Percentiles rank a stretch among this genome's conserved stretches.
phyloP scores from a whole-genome alignment of 2,329 filamentous ascomycete species.

The Arthrobotrys entomopaga region DNA sequence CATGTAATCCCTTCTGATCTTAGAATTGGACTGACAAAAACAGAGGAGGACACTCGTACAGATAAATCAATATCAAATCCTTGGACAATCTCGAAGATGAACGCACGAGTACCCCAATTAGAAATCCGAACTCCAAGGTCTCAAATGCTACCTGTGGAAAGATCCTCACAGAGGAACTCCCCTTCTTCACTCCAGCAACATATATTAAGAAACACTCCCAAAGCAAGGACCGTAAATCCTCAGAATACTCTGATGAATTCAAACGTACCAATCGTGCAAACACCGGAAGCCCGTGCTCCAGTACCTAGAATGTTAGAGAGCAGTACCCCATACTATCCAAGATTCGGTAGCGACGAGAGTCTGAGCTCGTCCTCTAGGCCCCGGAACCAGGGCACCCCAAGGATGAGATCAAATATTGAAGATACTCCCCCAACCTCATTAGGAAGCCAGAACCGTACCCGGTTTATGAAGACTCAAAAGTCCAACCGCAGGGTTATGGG shows the following conservation, averaged over 20 bases:
- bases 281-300: constrained; percentile 5
- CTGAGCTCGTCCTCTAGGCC: constrained; percentile 7
- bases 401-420: background rate
- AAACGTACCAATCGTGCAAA: constrained; percentile 2
- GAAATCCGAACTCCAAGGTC: constrained; percentile 1
- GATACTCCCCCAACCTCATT: constrained; percentile 2
- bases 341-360: constrained; percentile 25
- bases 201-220: background rate
- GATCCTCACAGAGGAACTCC: background rate
- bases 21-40: no score
- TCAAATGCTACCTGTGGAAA: background rate
- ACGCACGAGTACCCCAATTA: constrained; percentile 14
- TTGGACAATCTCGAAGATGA: constrained; percentile 53
- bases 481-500: constrained; percentile 4
- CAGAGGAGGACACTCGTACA: constrained; percentile 16
- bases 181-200: background rate
- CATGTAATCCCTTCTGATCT: no score
- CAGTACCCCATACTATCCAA: constrained; percentile 22
- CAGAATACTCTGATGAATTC: background rate
- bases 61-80: constrained; percentile 44
- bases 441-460: background rate
- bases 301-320: constrained; percentile 29
- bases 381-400: background rate
- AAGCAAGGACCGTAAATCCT: background rate
- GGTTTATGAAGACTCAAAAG: background rate